Evolutionary conservation across 495 filamentous ascomycete genomes (phyloP).

Genomic region (Elasticomyces elasticus): DNA sequence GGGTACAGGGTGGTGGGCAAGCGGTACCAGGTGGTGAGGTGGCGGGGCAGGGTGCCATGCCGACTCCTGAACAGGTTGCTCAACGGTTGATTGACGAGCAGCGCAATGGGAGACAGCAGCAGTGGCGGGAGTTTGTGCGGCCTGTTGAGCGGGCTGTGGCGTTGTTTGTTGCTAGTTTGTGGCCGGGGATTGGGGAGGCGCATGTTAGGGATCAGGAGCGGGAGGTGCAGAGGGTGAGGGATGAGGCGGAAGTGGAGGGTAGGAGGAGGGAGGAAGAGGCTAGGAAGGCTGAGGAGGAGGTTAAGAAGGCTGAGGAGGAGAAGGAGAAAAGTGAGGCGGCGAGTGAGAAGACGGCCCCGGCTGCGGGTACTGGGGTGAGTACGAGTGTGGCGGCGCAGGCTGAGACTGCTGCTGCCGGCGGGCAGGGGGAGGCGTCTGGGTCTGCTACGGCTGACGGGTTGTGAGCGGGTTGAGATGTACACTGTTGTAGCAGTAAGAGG

Average conservation of each 20-base stretch:
- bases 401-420: neutral
- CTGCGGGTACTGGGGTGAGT: neutral
- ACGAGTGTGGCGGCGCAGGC: neutral
- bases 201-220: slow-evolving; percentile 62
- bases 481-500: too few species aligned
- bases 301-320: slow-evolving; percentile 8
- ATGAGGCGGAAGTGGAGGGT: slow-evolving; percentile 39
- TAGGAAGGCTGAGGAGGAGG: slow-evolving; percentile 24
- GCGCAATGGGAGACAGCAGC: slow-evolving; percentile 24
- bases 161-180: slow-evolving; percentile 73
- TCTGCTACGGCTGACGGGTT: neutral
- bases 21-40: slow-evolving; percentile 5
- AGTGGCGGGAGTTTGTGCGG: slow-evolving; percentile 46
- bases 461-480: too few species aligned
- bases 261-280: slow-evolving; percentile 38
- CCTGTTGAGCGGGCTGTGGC: slow-evolving; percentile 64
- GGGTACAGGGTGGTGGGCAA: slow-evolving; percentile 8
- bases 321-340: slow-evolving; percentile 1
- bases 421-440: neutral
- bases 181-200: slow-evolving; percentile 75
- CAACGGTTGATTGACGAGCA: slow-evolving; percentile 45
- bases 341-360: neutral
- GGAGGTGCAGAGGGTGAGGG: slow-evolving; percentile 18
- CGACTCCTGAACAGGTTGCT: slow-evolving; percentile 44
- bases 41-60: too few species aligned